Percentiles rank a stretch among this genome's conserved stretches.
phyloP scores from a whole-genome alignment of 2,329 filamentous ascomycete genomes.

The Knufia petricola region DNA sequence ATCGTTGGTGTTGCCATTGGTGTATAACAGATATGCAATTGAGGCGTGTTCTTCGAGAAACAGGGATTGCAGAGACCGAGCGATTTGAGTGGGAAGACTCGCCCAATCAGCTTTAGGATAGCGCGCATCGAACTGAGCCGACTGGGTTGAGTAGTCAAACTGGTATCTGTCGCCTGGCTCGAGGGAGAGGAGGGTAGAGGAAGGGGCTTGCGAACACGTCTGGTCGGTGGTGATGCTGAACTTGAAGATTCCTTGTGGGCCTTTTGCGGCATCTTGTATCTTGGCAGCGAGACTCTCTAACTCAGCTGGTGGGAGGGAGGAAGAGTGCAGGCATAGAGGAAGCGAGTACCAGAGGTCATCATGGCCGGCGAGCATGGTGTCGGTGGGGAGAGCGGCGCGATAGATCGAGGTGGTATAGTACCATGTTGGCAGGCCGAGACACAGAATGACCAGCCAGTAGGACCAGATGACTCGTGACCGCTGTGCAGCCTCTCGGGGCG shows the following conservation, averaged over 20 bases:
- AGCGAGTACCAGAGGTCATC: conserved; percentile 8
- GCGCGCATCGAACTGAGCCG: not conserved
- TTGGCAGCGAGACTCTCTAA: not conserved
- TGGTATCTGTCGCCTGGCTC: conserved; percentile 52
- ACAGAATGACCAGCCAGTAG: conserved; percentile 80
- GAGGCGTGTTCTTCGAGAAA: conserved; percentile 73
- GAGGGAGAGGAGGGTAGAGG: conserved; percentile 59
- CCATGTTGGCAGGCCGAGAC: conserved; percentile 87
- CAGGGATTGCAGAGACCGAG: not conserved
- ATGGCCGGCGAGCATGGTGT: conserved; percentile 78
- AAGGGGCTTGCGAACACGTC: conserved; percentile 52
- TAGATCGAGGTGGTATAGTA: conserved; percentile 91
- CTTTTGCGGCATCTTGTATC: not conserved
- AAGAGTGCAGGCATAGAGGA: conserved; percentile 2
- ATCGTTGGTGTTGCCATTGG: conserved; percentile 25
- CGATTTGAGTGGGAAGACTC: not conserved
- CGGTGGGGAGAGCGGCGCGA: conserved; percentile 70
- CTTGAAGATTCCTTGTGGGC: conserved; percentile 7
- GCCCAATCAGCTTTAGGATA: not conserved
- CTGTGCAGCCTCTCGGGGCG: conserved; percentile 55
- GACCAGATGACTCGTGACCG: conserved; percentile 70
- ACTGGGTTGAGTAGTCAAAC: not conserved
- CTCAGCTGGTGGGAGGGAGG: not conserved
- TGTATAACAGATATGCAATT: conserved; percentile 63
- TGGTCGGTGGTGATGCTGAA: not conserved